phyloP scores from a whole-genome alignment of 345 rosid genomes.

The Murraya paniculata region DNA sequence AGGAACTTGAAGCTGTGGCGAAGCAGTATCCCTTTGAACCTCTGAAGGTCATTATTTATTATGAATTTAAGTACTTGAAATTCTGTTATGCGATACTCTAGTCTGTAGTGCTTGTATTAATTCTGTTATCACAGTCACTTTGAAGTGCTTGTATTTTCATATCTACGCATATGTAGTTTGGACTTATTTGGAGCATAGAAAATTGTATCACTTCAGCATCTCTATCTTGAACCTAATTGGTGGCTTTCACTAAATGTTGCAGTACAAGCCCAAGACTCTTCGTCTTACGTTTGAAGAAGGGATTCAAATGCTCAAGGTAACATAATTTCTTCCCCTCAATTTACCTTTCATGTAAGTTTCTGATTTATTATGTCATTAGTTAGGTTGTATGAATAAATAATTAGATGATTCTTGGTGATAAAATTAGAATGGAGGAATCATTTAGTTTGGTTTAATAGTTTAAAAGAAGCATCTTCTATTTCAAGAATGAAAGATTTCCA shows the following conservation, averaged over 20 bases:
- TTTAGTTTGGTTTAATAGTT: neutral
- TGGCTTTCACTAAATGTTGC: slow-evolving; percentile 23
- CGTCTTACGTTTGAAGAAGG: slow-evolving; percentile 83
- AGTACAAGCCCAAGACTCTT: slow-evolving; percentile 72
- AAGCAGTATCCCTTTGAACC: slow-evolving; percentile 82
- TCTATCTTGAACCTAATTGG: slow-evolving; percentile 10
- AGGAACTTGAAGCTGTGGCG: slow-evolving; percentile 72
- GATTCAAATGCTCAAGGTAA: slow-evolving; percentile 85
- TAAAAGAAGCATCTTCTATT: neutral
- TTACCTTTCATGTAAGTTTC: neutral
- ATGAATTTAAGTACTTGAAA: neutral
- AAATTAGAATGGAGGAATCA: neutral
- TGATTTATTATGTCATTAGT: neutral
- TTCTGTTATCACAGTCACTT: neutral
- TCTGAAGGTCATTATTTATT: slow-evolving; percentile 54
- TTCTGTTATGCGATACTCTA: too few relatives aligned
- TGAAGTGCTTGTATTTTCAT: neutral
- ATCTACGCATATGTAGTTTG: neutral
- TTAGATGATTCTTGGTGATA: neutral
- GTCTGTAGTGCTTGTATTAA: too few relatives aligned
- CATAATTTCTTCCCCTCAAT: neutral
- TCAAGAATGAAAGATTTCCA: neutral
- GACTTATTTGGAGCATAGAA: neutral
- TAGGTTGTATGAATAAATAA: neutral
- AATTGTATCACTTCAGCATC: neutral